Base-by-base conservation (phyloP, 2,329 filamentous ascomycete species). In the Geosmithia putterillii region DNA sequence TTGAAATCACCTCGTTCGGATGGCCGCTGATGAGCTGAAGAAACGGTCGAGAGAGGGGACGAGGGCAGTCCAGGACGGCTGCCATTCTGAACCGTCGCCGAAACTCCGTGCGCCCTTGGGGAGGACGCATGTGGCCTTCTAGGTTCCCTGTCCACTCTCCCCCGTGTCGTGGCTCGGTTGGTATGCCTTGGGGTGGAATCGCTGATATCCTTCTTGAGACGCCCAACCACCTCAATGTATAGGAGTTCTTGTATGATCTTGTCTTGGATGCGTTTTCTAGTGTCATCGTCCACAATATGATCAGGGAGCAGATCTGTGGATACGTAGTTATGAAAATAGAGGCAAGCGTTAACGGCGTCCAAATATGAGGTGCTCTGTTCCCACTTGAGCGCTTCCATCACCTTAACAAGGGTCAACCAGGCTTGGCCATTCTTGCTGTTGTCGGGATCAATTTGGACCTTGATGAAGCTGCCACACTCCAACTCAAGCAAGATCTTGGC, bases 1-100 rank as follows among this genome's bases (percentile, higher is more conserved):
- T 32, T 15, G 32, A 45, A 45, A 23, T 37, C 37, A 14, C 35
- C 40, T 10, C 40, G 40, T n/a, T 25, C 15, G 20, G 40, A 32
- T 15, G 28, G 28, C 28, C 28, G 28, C 28, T 32, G 28, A 32
- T n/a, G n/a, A n/a, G n/a, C n/a, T n/a, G n/a, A 32, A 32, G 8
- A 32, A 8, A 8, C 28, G 8, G 28, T 8, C 28, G 8, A 32
- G 15, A 8, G 28, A 32, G 15, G 28, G 15, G 8, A 15, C 28
- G 15, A 32, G 8, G 28, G 28, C 28, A 8, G 15, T 32, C 15
- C 28, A 32, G 28, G 8, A 32, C 28, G 8, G 8, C 15, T 32
- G 28, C 8, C 28, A 32, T 32, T 32, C 28, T 32, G 15, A 32
- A 32, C 15, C 15, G n/a, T n/a, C n/a, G n/a, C n/a, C n/a, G n/a